A percentile compares a stretch with the other conserved stretches of the same genome.
Evolutionary conservation across 2,329 filamentous ascomycete species (phyloP).

Genomic region (Ascomycota sp.): DNA sequence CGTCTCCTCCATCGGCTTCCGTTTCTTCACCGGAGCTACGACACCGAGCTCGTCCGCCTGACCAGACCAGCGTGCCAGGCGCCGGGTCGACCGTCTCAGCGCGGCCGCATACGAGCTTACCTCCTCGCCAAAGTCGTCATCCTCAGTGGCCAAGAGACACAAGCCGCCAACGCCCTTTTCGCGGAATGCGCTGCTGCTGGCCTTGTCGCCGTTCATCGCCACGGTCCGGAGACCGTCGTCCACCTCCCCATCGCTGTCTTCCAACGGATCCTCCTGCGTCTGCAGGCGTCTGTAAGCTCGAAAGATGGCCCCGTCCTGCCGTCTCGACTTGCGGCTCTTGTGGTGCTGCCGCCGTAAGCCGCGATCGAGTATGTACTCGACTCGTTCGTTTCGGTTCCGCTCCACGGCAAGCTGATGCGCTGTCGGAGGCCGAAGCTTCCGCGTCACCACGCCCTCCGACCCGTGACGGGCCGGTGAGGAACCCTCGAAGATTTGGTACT

Average conservation of each 20-base stretch:
- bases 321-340: slow-evolving; percentile 35
- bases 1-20: slow-evolving; percentile 12
- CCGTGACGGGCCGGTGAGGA: slow-evolving; percentile 34
- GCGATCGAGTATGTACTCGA: slow-evolving; percentile 64
- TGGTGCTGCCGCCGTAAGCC: slow-evolving; percentile 45
- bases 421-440: slow-evolving; percentile 52
- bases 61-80: slow-evolving; percentile 46
- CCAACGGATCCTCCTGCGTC: slow-evolving; percentile 29
- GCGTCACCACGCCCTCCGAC: slow-evolving; percentile 30
- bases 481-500: slow-evolving; percentile 36
- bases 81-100: slow-evolving; percentile 37
- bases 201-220: slow-evolving; percentile 9
- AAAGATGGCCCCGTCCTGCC: slow-evolving; percentile 42
- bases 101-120: slow-evolving; percentile 41
- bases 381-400: slow-evolving; percentile 52
- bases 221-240: slow-evolving; percentile 15
- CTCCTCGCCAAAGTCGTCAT: slow-evolving; percentile 60
- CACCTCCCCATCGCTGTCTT: slow-evolving; percentile 38
- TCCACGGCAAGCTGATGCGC: slow-evolving; percentile 66
- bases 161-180: slow-evolving; percentile 41
- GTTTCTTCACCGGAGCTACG: slow-evolving; percentile 22
- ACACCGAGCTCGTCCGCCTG: slow-evolving; percentile 22
- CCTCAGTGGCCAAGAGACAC: slow-evolving; percentile 35
- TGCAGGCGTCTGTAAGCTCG: slow-evolving; percentile 43
- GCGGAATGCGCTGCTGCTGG: slow-evolving; percentile 18